These are phyloP conservation scores for Malassezia yamatoensis DNA, from an alignment of 1,284 basidiomycete species.

Conservation along the genomic window DNA sequence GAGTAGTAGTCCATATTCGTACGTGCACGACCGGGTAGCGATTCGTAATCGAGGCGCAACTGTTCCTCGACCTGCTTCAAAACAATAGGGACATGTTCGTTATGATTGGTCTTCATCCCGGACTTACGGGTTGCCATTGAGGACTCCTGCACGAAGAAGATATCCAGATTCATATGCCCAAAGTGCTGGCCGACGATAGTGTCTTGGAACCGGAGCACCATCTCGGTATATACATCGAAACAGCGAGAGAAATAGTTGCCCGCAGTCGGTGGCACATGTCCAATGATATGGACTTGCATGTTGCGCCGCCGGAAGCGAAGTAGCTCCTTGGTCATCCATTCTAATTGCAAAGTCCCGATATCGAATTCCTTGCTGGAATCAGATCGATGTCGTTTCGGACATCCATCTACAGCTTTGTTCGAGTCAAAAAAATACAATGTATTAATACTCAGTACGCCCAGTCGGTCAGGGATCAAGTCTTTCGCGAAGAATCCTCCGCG, in stretches of 20 bases:
- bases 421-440: conserved; percentile 86
- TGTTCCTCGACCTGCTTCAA: conserved; percentile 21
- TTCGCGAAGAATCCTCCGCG: conserved; percentile 66
- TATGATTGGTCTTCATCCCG: not conserved
- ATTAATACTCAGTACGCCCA: conserved; percentile 77
- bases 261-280: conserved; percentile 62
- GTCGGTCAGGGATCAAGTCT: conserved; percentile 65
- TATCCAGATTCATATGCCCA: conserved; percentile 56
- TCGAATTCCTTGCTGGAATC: conserved; percentile 18
- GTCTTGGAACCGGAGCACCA: conserved; percentile 74
- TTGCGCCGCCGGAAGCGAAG: conserved; percentile 60
- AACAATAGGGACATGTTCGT: not conserved
- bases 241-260: conserved; percentile 77
- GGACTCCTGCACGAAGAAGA: conserved; percentile 40
- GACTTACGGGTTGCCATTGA: not conserved
- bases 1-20: conserved; percentile 36
- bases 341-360: conserved; percentile 48
- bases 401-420: conserved; percentile 63
- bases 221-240: conserved; percentile 65
- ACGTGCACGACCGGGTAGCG: conserved; percentile 29
- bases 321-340: conserved; percentile 83
- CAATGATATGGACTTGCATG: conserved; percentile 61
- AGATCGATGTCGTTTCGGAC: conserved; percentile 23
- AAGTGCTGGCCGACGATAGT: conserved; percentile 80
- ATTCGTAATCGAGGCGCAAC: conserved; percentile 39